Conservation (phyloP, 805 yeast species). For the Metschnikowia corniflorae region DNA sequence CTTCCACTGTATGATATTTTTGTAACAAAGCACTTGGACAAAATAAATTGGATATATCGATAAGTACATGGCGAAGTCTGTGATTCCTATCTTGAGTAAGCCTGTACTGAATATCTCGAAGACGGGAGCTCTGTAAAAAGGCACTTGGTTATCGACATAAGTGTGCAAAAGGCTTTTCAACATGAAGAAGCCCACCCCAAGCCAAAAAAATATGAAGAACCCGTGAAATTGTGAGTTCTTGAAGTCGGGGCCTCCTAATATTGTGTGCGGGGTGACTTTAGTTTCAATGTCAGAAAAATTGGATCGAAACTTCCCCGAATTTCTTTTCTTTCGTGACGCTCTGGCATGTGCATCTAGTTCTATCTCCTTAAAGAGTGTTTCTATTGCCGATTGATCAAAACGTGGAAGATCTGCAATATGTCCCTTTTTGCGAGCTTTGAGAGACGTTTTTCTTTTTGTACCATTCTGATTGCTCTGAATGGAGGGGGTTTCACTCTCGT, state of each 20-base stretch:
- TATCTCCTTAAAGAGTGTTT: slow-evolving; percentile 10
- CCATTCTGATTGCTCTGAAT: background rate
- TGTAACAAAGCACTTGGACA: slow-evolving; percentile 54
- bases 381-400: slow-evolving; percentile 10
- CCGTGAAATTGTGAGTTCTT: slow-evolving; percentile 63
- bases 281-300: slow-evolving; percentile 14
- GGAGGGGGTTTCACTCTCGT: slow-evolving; percentile 8
- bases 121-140: slow-evolving; percentile 50
- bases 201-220: slow-evolving; percentile 77
- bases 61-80: slow-evolving; percentile 74
- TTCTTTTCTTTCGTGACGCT: slow-evolving; percentile 11
- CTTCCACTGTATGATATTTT: slow-evolving; percentile 54
- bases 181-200: slow-evolving; percentile 54
- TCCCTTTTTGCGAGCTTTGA: background rate
- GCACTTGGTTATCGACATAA: slow-evolving; percentile 42
- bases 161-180: slow-evolving; percentile 53
- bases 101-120: slow-evolving; percentile 57
- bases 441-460: background rate
- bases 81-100: slow-evolving; percentile 60
- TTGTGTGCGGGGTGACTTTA: slow-evolving; percentile 31
- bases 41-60: slow-evolving; percentile 56
- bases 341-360: slow-evolving; percentile 7
- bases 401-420: background rate
- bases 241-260: slow-evolving; percentile 50
- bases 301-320: slow-evolving; percentile 33